phyloP scores from a whole-genome alignment of 306 rosid species.

The Hippophae gyantsensis region DNA sequence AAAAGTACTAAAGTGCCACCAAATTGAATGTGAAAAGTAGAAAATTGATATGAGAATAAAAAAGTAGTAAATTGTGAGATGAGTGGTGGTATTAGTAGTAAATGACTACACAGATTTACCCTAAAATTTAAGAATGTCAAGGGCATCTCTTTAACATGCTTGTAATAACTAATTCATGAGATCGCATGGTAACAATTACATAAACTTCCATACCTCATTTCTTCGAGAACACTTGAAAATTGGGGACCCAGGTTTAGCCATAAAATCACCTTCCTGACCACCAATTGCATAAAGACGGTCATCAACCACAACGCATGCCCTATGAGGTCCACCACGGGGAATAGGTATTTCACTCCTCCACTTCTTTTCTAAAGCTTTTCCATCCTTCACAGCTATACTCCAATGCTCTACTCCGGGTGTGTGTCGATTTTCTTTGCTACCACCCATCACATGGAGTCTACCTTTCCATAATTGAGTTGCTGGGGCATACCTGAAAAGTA shows the following conservation, averaged over 20 bases:
- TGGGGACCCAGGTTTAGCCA: slow-evolving; percentile 90
- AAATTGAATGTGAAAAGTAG: too few species aligned
- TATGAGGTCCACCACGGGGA: slow-evolving; percentile 94
- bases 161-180: too few species aligned
- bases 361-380: slow-evolving; percentile 49
- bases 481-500: slow-evolving; percentile 63
- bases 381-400: slow-evolving; percentile 84
- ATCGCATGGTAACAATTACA: too few species aligned
- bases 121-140: too few species aligned
- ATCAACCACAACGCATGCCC: slow-evolving; percentile 60
- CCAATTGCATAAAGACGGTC: slow-evolving; percentile 69
- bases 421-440: slow-evolving; percentile 89
- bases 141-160: too few species aligned
- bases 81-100: too few species aligned
- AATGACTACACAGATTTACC: too few species aligned
- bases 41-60: too few species aligned
- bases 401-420: slow-evolving; percentile 80
- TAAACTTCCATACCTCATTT: slow-evolving; percentile 42
- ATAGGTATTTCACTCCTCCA: slow-evolving; percentile 75
- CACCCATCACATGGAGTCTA: slow-evolving; percentile 93
- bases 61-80: too few species aligned
- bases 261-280: slow-evolving; percentile 97
- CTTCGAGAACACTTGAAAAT: slow-evolving; percentile 95
- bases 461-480: slow-evolving; percentile 91
- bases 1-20: too few species aligned